phyloP scores from a whole-genome alignment of 352 stramenopile genomes.

The Globisporangium cylindrosporum region DNA sequence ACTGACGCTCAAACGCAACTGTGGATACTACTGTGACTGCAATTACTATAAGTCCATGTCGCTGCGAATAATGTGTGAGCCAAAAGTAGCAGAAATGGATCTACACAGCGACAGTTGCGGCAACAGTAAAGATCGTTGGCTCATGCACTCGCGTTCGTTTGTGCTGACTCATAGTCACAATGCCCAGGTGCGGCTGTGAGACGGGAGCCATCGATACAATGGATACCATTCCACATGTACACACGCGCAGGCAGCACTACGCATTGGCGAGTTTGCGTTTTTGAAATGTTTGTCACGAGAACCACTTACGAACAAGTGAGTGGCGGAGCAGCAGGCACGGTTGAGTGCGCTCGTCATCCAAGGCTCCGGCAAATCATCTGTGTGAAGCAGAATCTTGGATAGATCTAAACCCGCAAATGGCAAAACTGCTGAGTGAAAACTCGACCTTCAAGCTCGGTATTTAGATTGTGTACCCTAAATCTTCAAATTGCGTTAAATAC shows the following conservation, averaged over 20 bases:
- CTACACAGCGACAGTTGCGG: background rate
- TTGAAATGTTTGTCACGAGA: no score
- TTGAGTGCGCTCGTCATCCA: no score
- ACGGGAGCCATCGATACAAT: background rate
- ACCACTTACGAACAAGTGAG: no score
- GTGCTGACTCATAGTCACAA: background rate
- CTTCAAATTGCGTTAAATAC: background rate
- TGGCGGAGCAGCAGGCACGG: no score
- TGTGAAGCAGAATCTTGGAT: no score
- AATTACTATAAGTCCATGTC: background rate
- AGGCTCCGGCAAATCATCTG: no score
- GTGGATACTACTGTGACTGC: background rate
- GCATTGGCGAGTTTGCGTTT: background rate
- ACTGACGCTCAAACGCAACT: background rate
- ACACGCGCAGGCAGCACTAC: background rate
- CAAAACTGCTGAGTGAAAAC: no score
- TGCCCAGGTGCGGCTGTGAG: background rate
- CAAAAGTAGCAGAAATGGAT: background rate
- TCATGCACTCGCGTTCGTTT: background rate
- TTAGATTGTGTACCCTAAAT: background rate
- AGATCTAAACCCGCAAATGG: no score
- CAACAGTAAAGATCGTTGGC: background rate
- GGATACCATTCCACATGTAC: background rate
- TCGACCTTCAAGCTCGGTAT: no score
- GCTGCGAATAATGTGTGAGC: background rate